These are phyloP conservation scores for Symmetrospora coprosmae DNA, from an alignment of 768 basidiomycete genomes.

Conservation along the genomic window DNA sequence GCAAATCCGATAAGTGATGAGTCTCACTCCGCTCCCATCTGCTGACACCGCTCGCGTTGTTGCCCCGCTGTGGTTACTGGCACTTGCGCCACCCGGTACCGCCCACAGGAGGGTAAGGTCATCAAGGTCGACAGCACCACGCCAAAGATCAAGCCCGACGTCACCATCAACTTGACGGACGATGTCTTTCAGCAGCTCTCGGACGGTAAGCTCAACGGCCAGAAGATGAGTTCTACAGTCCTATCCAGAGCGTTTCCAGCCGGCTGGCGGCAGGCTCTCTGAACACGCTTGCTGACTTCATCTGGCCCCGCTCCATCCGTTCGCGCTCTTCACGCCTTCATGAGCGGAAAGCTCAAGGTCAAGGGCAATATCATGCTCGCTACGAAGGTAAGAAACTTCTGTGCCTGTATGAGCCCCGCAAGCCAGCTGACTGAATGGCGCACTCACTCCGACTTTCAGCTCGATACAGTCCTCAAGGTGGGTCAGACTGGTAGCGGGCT, in stretches of 20 bases:
- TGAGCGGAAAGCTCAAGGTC: constrained; percentile 20
- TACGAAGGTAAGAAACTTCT: too few relatives aligned
- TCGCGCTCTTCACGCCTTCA: background rate
- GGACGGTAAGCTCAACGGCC: constrained; percentile 10
- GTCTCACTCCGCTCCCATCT: background rate
- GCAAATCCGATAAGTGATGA: background rate
- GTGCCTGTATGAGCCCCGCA: too few relatives aligned
- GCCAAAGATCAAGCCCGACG: constrained; percentile 8
- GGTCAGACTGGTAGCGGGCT: too few relatives aligned
- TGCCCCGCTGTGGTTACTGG: too few relatives aligned
- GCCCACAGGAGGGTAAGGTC: background rate
- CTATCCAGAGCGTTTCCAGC: too few relatives aligned
- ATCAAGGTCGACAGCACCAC: background rate
- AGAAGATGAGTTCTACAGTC: background rate
- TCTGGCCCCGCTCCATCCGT: background rate
- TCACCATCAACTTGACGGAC: constrained; percentile 14
- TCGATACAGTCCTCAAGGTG: background rate
- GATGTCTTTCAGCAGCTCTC: constrained; percentile 1
- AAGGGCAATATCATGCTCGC: constrained; percentile 14
- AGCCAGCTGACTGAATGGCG: too few relatives aligned
- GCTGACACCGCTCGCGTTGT: background rate
- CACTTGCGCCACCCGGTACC: background rate
- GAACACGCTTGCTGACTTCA: background rate
- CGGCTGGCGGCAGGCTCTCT: too few relatives aligned
- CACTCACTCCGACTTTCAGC: too few relatives aligned